Evolutionary conservation across 768 basidiomycete genomes (phyloP), one percentile per base, ranked within the genome.

Genomic region (Panellus pusillus): DNA sequence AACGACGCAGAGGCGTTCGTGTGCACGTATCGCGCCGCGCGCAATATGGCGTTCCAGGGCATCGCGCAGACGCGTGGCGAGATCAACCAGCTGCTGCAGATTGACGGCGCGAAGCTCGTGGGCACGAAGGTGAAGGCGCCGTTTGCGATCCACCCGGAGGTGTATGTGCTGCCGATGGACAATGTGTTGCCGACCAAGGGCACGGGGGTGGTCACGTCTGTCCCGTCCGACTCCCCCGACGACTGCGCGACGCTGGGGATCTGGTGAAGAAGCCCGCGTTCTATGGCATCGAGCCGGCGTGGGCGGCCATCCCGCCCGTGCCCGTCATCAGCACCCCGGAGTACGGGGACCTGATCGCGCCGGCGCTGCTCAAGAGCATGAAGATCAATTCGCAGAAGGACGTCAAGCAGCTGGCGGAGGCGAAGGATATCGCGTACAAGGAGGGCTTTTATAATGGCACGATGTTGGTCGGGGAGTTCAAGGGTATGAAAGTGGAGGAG

Each of bases 141-240:
- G 1, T 85, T 91, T 58, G 82, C 85, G 19, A 63, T 93, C 46
- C 80, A 87, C 67, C 83, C 89, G 0, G 87, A 96, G 70, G 91
- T 98, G 24, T 94, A 94, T 65, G 92, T 99, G 42, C 72, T 99
- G 52, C 97, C 97, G n/a, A 99, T 99, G 97, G 97, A 99, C 61
- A 91, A 87, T 61, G 93, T 98, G 48, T 79, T 96, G 43, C 83
- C 93, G n/a, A 95, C 91, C 57, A 98, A 98, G 79, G 97, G 97
- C 64, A 98, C 96, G 12, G 97, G 96, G 57, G 93, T 99, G 28
- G 97, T 99, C 63, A 97, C 95, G 5, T 98, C 93, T 37, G 95
- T 97, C 6, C 95, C 97, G 0, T 97, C 97, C 8, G 97, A 99
- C 68, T 98, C 97, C 5, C 97, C 97, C 4, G 97, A 98, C 68